Evolutionary conservation across 2,329 filamentous ascomycete genomes (phyloP).

Genomic region (Sordariomycetes sp.): DNA sequence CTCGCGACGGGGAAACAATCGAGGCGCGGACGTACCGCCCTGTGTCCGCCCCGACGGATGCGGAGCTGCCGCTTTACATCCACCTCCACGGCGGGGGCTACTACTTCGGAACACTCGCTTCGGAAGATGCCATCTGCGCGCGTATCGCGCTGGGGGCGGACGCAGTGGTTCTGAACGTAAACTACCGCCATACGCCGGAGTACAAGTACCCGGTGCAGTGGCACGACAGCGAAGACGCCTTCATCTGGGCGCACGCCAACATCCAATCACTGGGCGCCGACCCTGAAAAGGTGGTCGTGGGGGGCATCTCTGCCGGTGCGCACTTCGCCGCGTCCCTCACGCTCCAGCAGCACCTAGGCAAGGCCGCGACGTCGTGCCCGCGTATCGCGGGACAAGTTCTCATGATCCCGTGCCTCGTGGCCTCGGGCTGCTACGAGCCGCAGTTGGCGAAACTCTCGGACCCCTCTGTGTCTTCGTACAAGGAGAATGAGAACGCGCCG

Average conservation of each 20-base stretch:
- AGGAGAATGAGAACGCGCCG: conserved; percentile 32
- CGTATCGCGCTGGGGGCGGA: conserved; percentile 26
- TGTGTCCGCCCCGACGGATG: conserved; percentile 13
- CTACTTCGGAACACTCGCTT: conserved; percentile 35
- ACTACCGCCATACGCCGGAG: conserved; percentile 46
- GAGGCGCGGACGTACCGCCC: conserved; percentile 33
- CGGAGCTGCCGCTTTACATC: conserved; percentile 31
- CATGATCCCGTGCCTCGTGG: conserved; percentile 33
- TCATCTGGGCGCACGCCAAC: conserved; percentile 37
- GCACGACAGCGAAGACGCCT: conserved; percentile 38
- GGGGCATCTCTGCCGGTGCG: conserved; percentile 34
- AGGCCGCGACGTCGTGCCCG: conserved; percentile 8
- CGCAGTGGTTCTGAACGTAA: conserved; percentile 36
- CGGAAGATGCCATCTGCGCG: conserved; percentile 38
- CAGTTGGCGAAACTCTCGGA: conserved; percentile 21
- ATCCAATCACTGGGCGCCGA: conserved; percentile 23
- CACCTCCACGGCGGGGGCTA: conserved; percentile 44
- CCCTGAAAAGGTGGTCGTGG: conserved; percentile 23
- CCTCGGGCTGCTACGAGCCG: conserved; percentile 12
- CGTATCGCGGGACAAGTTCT: conserved; percentile 34
- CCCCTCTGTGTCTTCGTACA: conserved; percentile 26
- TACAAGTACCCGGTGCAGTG: conserved; percentile 35
- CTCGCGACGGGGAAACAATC: conserved; percentile 28
- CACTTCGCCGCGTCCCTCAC: conserved; percentile 26
- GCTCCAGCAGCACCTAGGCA: conserved; percentile 20